A percentile compares a stretch with the other conserved stretches of the same genome.
Conservation (phyloP, 495 filamentous ascomycete species). For the Neurospora sublineolata region DNA sequence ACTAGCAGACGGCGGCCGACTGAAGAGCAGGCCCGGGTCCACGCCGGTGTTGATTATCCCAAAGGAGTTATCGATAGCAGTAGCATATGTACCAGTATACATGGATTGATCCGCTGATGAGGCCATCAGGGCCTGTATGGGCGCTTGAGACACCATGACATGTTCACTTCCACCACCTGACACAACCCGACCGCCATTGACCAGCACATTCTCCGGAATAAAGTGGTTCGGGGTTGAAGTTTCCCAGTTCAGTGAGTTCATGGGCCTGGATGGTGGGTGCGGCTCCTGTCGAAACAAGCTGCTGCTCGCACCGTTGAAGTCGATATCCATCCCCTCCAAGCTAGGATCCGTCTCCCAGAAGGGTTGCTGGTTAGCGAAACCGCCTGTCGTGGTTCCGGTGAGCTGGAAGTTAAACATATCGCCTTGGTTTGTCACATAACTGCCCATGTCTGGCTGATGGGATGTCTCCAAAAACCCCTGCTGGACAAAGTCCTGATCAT, state of each 20-base stretch:
- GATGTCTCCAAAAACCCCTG: constrained; percentile 31
- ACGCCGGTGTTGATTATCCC: constrained; percentile 27
- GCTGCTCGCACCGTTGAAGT: constrained; percentile 30
- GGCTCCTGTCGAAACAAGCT: constrained; percentile 26
- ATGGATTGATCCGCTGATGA: constrained; percentile 26
- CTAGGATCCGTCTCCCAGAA: constrained; percentile 63
- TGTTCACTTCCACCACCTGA: constrained; percentile 18
- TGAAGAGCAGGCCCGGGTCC: constrained; percentile 36
- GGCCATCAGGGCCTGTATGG: constrained; percentile 24
- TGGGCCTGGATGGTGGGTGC: constrained; percentile 21
- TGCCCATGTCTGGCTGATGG: constrained; percentile 30
- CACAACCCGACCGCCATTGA: constrained; percentile 20
- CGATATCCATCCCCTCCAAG: constrained; percentile 45
- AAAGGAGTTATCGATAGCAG: constrained; percentile 31
- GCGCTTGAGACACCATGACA: constrained; percentile 29
- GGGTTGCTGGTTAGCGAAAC: constrained; percentile 52
- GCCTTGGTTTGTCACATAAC: constrained; percentile 24
- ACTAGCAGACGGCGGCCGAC: constrained; percentile 31
- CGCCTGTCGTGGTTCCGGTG: constrained; percentile 58
- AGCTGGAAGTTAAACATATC: constrained; percentile 56
- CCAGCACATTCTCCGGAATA: constrained; percentile 20
- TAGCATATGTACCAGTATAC: constrained; percentile 28
- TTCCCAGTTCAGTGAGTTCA: constrained; percentile 40
- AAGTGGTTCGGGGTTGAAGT: constrained; percentile 36
- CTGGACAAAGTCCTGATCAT: constrained; percentile 35